Conservation (phyloP, 768 basidiomycete species). For the Phylloporus sp. region DNA sequence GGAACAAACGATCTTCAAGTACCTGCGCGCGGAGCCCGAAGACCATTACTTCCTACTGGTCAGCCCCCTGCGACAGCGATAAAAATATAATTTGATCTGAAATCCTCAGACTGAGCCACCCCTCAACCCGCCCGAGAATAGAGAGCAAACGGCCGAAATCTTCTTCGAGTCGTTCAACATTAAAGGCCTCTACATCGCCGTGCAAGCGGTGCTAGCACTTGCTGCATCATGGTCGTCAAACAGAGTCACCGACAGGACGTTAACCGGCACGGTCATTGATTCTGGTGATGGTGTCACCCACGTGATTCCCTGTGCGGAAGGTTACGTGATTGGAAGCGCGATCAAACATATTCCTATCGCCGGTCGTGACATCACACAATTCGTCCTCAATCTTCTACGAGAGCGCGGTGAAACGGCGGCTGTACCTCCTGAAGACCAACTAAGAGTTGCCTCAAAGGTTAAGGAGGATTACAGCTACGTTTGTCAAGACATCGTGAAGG, state of each 20-base stretch:
- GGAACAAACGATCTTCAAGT: slow-evolving; percentile 99
- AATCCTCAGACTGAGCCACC: slow-evolving; percentile 91
- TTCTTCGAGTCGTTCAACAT: slow-evolving; percentile 99
- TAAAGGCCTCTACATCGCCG: slow-evolving; percentile 96
- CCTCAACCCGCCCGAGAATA: slow-evolving; percentile 95
- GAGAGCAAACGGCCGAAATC: slow-evolving; percentile 98
- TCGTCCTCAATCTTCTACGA: slow-evolving; percentile 92
- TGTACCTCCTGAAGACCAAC: slow-evolving; percentile 95
- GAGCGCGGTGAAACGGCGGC: slow-evolving; percentile 88
- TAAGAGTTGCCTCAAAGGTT: slow-evolving; percentile 86
- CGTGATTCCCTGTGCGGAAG: slow-evolving; percentile 83
- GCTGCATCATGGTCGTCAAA: slow-evolving; percentile 97
- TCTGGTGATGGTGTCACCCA: slow-evolving; percentile 99
- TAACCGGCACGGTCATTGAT: slow-evolving; percentile 97
- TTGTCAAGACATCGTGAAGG: slow-evolving; percentile 97
- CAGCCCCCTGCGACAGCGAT: slow-evolving; percentile 30
- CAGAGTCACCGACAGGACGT: slow-evolving; percentile 82
- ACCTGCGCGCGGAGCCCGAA: slow-evolving; percentile 95
- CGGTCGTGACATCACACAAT: slow-evolving; percentile 94
- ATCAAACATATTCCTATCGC: slow-evolving; percentile 99
- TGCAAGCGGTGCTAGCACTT: slow-evolving; percentile 96
- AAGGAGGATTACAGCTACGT: slow-evolving; percentile 99
- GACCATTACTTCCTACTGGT: slow-evolving; percentile 98
- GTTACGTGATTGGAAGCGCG: slow-evolving; percentile 97
- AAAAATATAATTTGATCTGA: slow-evolving; percentile 21